Percentiles rank a stretch among this genome's conserved stretches.
These are phyloP conservation scores for Claviceps capensis DNA, from an alignment of 2,329 filamentous ascomycete genomes.

Conservation along the genomic window DNA sequence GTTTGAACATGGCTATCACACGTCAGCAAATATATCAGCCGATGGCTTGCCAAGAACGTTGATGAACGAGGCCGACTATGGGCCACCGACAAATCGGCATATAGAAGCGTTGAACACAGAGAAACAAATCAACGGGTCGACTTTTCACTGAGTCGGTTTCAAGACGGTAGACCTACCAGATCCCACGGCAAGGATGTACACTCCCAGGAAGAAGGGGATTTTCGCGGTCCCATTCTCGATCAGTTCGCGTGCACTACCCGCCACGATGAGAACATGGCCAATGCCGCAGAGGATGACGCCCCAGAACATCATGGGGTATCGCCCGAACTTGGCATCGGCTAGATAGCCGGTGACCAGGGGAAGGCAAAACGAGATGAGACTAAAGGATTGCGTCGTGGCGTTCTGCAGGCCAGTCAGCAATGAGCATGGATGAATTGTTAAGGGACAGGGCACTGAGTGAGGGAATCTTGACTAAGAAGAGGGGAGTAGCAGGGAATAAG, in stretches of 20 bases:
- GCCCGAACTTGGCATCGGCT: constrained; percentile 56
- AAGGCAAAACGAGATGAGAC: constrained; percentile 41
- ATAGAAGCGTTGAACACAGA: too few relatives aligned
- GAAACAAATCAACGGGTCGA: too few relatives aligned
- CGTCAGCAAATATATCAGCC: too few relatives aligned
- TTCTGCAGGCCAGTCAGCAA: constrained; percentile 7
- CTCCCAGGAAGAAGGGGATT: constrained; percentile 47
- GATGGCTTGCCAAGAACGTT: background rate
- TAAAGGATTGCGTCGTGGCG: constrained; percentile 32
- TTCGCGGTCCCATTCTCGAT: constrained; percentile 32
- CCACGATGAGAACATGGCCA: constrained; percentile 55
- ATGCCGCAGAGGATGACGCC: constrained; percentile 54
- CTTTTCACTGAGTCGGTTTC: too few relatives aligned
- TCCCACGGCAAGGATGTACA: constrained; percentile 41
- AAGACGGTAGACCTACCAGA: constrained; percentile 27
- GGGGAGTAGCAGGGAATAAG: too few relatives aligned
- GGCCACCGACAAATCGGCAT: too few relatives aligned
- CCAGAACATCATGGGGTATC: constrained; percentile 58
- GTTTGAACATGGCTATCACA: constrained; percentile 44
- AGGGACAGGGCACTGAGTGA: too few relatives aligned
- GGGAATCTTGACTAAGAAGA: too few relatives aligned
- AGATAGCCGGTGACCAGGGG: constrained; percentile 42
- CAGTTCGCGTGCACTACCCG: constrained; percentile 36
- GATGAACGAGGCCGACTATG: background rate
- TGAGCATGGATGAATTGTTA: constrained; percentile 5